Percentiles rank a stretch among this genome's conserved stretches.
These are phyloP conservation scores for Petunia hybrid DNA, from an alignment of 305 asterid genomes.

Conservation along the genomic window DNA sequence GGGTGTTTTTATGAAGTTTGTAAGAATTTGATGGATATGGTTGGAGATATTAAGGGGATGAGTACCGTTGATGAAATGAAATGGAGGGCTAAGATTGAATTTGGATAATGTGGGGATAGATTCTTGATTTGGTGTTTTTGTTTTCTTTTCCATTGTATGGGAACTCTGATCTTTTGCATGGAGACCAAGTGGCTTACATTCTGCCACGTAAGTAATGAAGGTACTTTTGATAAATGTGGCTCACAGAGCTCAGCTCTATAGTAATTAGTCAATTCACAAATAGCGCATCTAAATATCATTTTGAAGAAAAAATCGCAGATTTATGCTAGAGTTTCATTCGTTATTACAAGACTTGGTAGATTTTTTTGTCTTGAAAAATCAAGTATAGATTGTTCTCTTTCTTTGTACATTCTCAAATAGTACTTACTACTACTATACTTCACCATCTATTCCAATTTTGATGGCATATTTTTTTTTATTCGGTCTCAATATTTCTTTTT, in stretches of 20 bases:
- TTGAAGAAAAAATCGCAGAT: conserved; percentile 11
- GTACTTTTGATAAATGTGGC: neutral
- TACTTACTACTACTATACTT: too few species aligned
- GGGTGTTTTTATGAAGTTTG: conserved; percentile 41
- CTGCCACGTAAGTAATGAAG: conserved; percentile 51
- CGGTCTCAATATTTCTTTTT: too few species aligned
- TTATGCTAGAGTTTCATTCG: conserved; percentile 59
- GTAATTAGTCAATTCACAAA: neutral
- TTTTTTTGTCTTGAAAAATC: neutral
- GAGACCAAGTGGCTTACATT: conserved; percentile 44
- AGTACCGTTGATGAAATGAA: conserved; percentile 50
- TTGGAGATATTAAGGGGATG: conserved; percentile 54
- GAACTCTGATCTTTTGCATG: conserved; percentile 44
- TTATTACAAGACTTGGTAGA: conserved; percentile 60
- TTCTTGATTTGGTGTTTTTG: conserved; percentile 42
- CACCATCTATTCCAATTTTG: too few species aligned
- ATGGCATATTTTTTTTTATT: too few species aligned
- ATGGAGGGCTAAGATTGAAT: conserved; percentile 58
- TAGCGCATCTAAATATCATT: neutral
- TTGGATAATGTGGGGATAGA: conserved; percentile 58
- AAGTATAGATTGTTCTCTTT: too few species aligned
- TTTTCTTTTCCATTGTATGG: conserved; percentile 39
- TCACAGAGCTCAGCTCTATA: neutral
- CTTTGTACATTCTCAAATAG: too few species aligned
- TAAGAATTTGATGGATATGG: conserved; percentile 65